A percentile compares a stretch with the other conserved stretches of the same genome.
Conservation (phyloP, 495 filamentous ascomycete genomes). For the Talaromyces trachyspermus region DNA sequence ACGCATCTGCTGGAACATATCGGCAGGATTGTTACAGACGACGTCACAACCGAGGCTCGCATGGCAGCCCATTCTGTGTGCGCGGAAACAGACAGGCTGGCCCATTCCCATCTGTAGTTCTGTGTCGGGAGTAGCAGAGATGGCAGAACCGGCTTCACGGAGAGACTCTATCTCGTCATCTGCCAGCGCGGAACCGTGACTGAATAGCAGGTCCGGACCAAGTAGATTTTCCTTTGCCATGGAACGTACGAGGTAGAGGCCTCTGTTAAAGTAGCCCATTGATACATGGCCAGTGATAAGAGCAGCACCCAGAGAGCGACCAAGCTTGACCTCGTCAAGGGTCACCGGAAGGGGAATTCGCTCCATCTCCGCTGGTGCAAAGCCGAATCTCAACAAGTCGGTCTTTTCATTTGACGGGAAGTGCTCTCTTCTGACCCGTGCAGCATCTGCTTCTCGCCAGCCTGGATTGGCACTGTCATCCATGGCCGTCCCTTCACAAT, state of each 20-base stretch:
- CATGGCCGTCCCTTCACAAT: neutral
- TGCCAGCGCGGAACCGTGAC: neutral
- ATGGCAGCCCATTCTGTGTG: neutral
- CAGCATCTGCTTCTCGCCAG: neutral
- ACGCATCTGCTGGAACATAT: neutral
- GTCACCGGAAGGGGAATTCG: neutral
- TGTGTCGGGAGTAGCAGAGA: neutral
- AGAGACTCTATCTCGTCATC: neutral
- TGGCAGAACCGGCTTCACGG: neutral
- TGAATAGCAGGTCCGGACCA: neutral
- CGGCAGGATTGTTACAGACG: neutral
- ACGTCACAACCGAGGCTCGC: neutral
- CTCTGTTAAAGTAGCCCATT: neutral
- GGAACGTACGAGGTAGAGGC: neutral
- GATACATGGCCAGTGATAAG: neutral
- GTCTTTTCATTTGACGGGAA: neutral
- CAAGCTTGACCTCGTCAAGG: neutral
- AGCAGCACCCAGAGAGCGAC: neutral
- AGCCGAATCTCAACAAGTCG: neutral
- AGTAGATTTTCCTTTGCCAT: neutral
- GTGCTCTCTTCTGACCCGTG: neutral
- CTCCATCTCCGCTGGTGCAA: neutral
- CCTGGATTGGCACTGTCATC: neutral
- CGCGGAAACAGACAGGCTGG: neutral
- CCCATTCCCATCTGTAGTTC: neutral